Percentiles rank a stretch among this genome's conserved stretches.
phyloP scores from a whole-genome alignment of 345 rosid species.

The Murraya paniculata region DNA sequence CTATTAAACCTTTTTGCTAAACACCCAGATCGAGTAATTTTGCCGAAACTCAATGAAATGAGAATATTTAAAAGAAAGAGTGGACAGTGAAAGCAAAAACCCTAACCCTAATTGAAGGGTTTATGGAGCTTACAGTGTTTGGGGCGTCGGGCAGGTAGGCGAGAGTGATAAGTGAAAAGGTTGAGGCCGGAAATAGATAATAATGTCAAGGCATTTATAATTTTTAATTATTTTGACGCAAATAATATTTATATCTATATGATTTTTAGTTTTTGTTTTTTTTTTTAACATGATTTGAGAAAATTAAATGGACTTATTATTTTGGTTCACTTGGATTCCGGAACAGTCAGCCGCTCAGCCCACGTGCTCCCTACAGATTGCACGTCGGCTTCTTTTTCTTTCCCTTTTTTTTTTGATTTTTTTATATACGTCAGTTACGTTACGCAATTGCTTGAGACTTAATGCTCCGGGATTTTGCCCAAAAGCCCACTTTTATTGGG shows the following conservation, averaged over 20 bases:
- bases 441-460: too few species aligned
- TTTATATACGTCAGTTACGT: not conserved
- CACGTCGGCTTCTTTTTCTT: not conserved
- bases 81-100: conserved; percentile 12
- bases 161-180: not conserved
- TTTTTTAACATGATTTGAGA: too few species aligned
- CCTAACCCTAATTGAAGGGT: conserved; percentile 35
- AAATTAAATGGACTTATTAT: too few species aligned
- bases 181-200: not conserved
- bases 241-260: too few species aligned
- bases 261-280: too few species aligned
- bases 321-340: not conserved
- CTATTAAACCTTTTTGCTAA: not conserved
- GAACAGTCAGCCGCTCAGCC: not conserved
- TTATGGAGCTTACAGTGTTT: not conserved
- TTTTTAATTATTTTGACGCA: too few species aligned
- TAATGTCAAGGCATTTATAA: too few species aligned
- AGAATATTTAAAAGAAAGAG: not conserved
- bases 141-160: too few species aligned
- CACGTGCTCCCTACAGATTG: not conserved
- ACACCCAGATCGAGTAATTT: not conserved
- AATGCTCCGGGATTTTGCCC: too few species aligned
- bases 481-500: not conserved
- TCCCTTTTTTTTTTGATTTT: too few species aligned
- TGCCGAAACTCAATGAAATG: not conserved